Conservation (phyloP, 805 yeast species). For the Candida succiphila region DNA sequence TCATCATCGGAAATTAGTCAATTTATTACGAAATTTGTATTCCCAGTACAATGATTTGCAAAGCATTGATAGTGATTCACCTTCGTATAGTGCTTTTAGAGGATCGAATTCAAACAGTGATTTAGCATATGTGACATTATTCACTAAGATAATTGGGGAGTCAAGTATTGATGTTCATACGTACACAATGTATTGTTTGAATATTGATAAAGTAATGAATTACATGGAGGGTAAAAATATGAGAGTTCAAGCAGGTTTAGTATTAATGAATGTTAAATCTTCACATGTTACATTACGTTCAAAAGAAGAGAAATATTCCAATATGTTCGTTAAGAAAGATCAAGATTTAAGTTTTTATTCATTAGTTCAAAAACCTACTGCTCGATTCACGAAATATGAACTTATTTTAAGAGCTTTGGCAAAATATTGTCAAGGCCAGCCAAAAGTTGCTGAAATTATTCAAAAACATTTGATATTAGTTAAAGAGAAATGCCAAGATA, state of each 20-base stretch:
- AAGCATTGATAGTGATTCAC: not conserved
- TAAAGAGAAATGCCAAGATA: no score
- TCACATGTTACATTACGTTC: no score
- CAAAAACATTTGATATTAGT: no score
- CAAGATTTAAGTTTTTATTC: constrained; percentile 37
- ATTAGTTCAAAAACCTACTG: constrained; percentile 42
- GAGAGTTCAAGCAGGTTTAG: no score
- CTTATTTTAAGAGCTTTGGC: no score
- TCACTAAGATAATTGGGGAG: not conserved
- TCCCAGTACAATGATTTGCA: not conserved
- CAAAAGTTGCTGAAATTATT: no score
- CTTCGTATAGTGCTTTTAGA: not conserved
- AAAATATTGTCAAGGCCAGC: no score
- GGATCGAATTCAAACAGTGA: not conserved
- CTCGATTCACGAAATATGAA: constrained; percentile 21
- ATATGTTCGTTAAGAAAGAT: constrained; percentile 11
- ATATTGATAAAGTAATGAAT: not conserved
- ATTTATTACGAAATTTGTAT: not conserved
- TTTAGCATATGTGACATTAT: not conserved
- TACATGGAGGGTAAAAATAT: no score
- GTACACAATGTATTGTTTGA: not conserved
- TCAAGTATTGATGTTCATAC: not conserved
- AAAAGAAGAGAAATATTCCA: not conserved
- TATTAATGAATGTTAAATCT: no score
- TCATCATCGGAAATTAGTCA: not conserved